Base-by-base conservation (phyloP, 2,329 filamentous ascomycete species). In the Fusarium falciforme region DNA sequence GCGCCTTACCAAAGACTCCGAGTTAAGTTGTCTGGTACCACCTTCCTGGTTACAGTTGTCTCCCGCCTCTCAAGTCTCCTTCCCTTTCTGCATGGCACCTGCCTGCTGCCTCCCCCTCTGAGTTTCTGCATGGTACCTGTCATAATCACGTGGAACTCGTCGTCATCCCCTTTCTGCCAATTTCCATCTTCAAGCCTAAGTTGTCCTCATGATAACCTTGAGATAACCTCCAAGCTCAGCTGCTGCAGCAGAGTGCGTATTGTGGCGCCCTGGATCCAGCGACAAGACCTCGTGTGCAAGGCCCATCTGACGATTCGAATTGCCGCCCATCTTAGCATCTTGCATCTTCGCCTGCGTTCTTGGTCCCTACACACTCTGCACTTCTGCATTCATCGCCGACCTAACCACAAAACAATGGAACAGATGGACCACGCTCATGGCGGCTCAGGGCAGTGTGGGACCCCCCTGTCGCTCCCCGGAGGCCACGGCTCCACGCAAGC, bases 391-490 rank as follows among this genome's bases (percentile, higher is more conserved):
- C 35, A 58, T 58, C 55, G 55, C 55, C 35, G 40, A 17, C 55
- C 54, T 35, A 22, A 58, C 33, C 35, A 17, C 49, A 20, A 17
- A 52, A 27, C 33, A 35, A 27, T 27, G 27, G 27, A 54, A 54
- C 47, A 31, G 47, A 31, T 54, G 47, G 47, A 35, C 31, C 54
- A 20, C 55, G 55, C 29, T 38, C 17, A 55, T 17, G 44, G 67
- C 60, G 59, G 71, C 60, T 65, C 49, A 55, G 52, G 61, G 61
- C 52, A 49, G 36, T 42, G 54, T 72, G 61, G 65, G 22, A 36
- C 57, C 52, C 60, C 67, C 64, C 49, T 61, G 68, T 67, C 66
- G 49, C 44, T 62, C 71, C 65, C 68, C 68, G 61, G 71, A 40
- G 55, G 35, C 59, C 71, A 70, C 72, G 72, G 68, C 52, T 61